These are phyloP conservation scores for Metarhizium rileyi DNA, from an alignment of 2,329 filamentous ascomycete genomes.

Conservation along the genomic window DNA sequence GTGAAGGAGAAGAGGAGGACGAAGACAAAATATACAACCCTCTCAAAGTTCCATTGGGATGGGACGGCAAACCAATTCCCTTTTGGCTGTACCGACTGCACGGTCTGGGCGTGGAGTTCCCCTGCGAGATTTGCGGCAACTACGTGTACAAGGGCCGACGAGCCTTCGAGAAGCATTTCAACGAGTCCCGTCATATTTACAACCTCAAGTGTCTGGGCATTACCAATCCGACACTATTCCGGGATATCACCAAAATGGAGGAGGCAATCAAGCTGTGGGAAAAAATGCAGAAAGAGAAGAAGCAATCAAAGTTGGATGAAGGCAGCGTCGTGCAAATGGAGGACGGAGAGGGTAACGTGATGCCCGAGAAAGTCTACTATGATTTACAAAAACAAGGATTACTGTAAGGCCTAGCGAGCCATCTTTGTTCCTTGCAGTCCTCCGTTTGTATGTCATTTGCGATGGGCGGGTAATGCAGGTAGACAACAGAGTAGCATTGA, in stretches of 20 bases:
- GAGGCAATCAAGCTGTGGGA: slow-evolving; percentile 86
- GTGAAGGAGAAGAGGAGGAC: slow-evolving; percentile 62
- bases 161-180: slow-evolving; percentile 98
- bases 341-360: slow-evolving; percentile 92
- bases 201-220: slow-evolving; percentile 91
- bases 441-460: background rate
- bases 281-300: slow-evolving; percentile 81
- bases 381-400: slow-evolving; percentile 90
- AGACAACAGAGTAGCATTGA: background rate
- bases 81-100: slow-evolving; percentile 99
- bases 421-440: background rate
- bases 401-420: slow-evolving; percentile 37
- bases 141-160: slow-evolving; percentile 97
- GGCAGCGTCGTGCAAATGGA: slow-evolving; percentile 97
- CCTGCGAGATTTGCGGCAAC: slow-evolving; percentile 95
- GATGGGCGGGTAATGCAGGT: background rate
- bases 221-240: slow-evolving; percentile 80
- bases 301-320: slow-evolving; percentile 63
- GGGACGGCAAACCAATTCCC: slow-evolving; percentile 98
- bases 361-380: slow-evolving; percentile 97
- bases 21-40: slow-evolving; percentile 95
- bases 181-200: slow-evolving; percentile 85
- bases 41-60: slow-evolving; percentile 86
- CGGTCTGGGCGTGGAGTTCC: slow-evolving; percentile 86
- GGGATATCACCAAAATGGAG: slow-evolving; percentile 87